phyloP scores from a whole-genome alignment of 257 asterid species.

The Knoxia roxburghii region DNA sequence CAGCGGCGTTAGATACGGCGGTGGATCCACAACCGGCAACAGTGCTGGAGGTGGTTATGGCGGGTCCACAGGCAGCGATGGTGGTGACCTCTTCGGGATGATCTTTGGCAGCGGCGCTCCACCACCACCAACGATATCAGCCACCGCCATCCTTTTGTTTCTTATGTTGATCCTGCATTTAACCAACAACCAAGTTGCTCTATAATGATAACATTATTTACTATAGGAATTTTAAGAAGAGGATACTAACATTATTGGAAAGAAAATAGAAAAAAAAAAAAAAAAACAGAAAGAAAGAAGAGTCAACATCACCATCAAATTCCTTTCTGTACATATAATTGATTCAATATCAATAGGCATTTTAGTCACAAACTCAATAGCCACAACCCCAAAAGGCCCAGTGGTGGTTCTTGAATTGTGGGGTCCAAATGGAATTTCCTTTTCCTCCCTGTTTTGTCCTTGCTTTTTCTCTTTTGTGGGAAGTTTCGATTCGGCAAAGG shows the following conservation, averaged over 20 bases:
- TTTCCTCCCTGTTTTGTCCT: no score
- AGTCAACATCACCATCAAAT: background rate
- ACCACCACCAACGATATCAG: conserved; percentile 34
- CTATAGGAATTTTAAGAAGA: conserved; percentile 16
- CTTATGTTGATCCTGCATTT: conserved; percentile 37
- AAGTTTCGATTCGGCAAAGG: conserved; percentile 2
- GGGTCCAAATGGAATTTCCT: conserved; percentile 1
- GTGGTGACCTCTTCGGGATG: conserved; percentile 51
- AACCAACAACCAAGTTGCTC: conserved; percentile 40
- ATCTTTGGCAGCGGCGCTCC: conserved; percentile 58
- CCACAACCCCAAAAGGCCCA: no score
- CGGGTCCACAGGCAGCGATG: conserved; percentile 37
- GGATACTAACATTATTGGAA: conserved; percentile 5
- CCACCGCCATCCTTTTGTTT: conserved; percentile 37
- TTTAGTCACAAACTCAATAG: background rate
- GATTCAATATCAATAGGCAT: background rate
- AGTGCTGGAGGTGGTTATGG: conserved; percentile 25
- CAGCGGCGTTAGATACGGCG: conserved; percentile 48
- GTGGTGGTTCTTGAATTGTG: background rate
- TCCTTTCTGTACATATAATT: conserved; percentile 14
- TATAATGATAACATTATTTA: conserved; percentile 6
- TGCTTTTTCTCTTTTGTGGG: conserved; percentile 14
- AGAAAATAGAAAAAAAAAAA: background rate
- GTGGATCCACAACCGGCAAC: conserved; percentile 44
- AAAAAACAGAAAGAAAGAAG: conserved; percentile 11